These are phyloP conservation scores for Ambrosia artemisiifolia DNA, from an alignment of 129 eudicot species.

Conservation along the genomic window DNA sequence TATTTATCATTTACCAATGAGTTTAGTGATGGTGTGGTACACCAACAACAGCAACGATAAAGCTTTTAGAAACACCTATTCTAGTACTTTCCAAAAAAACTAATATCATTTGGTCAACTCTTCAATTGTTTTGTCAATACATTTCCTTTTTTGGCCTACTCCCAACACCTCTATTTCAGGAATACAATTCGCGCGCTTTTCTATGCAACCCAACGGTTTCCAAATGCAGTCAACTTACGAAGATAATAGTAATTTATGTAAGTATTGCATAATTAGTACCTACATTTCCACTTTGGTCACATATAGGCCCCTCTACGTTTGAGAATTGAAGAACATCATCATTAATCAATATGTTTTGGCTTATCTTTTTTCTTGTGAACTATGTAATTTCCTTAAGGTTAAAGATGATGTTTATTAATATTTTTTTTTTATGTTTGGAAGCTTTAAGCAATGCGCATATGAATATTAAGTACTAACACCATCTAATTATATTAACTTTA, in stretches of 20 bases:
- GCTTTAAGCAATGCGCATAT: neutral
- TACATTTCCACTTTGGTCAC: neutral
- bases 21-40: too few relatives aligned
- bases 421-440: neutral
- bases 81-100: too few relatives aligned
- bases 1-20: too few relatives aligned
- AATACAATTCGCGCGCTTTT: constrained; percentile 21
- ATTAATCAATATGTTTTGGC: neutral
- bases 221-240: constrained; percentile 9
- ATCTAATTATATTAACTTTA: too few relatives aligned
- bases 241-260: neutral
- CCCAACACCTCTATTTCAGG: constrained; percentile 9
- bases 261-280: constrained; percentile 2
- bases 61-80: too few relatives aligned
- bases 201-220: constrained; percentile 16
- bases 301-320: neutral
- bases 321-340: neutral
- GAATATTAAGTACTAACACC: neutral
- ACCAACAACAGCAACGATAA: too few relatives aligned
- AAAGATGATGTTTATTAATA: neutral
- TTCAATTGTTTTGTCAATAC: too few relatives aligned
- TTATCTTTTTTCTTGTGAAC: neutral
- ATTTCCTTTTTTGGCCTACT: too few relatives aligned
- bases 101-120: too few relatives aligned
- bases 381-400: neutral